Conservation (phyloP, 1,284 basidiomycete genomes). For the Moesziomyces sp. region DNA sequence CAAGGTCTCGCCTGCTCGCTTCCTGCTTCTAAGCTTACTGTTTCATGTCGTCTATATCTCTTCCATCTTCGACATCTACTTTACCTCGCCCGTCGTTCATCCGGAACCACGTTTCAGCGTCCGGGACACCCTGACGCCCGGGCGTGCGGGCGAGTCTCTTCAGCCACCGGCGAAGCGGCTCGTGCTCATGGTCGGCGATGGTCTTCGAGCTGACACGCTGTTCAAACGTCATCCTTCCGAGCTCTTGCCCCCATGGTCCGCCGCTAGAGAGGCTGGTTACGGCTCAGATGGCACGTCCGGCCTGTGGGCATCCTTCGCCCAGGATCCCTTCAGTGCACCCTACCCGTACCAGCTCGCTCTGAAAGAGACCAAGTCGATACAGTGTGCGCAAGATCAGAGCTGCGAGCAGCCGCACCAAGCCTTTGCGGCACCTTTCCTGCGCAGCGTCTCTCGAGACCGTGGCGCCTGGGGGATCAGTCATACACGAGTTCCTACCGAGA, state of each 20-base stretch:
- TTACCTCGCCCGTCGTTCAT: conserved; percentile 72
- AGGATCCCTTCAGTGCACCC: conserved; percentile 19
- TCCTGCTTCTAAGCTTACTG: conserved; percentile 69
- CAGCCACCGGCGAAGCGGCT: conserved; percentile 76
- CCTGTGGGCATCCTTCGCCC: conserved; percentile 30
- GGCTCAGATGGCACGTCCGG: conserved; percentile 10
- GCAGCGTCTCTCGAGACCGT: conserved; percentile 74
- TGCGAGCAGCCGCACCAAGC: conserved; percentile 13
- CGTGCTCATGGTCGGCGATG: conserved; percentile 81
- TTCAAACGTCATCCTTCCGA: conserved; percentile 70
- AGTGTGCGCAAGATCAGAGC: not conserved
- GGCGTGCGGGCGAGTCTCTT: conserved; percentile 4
- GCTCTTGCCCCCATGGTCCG: conserved; percentile 45
- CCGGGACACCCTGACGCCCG: conserved; percentile 10
- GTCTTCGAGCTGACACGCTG: conserved; percentile 81
- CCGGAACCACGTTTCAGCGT: conserved; percentile 52
- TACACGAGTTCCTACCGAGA: conserved; percentile 88
- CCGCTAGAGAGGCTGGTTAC: conserved; percentile 5
- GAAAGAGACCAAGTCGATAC: conserved; percentile 3
- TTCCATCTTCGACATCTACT: conserved; percentile 85
- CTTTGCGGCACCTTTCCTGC: conserved; percentile 78
- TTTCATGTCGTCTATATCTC: conserved; percentile 59
- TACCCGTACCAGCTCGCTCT: conserved; percentile 33
- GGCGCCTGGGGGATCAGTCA: conserved; percentile 87
- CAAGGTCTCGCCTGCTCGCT: conserved; percentile 70